Evolutionary conservation across 108 stramenopile genomes (phyloP), one percentile per base, ranked within the genome.

Genomic region (Mayamaea pseudoterrestris): DNA sequence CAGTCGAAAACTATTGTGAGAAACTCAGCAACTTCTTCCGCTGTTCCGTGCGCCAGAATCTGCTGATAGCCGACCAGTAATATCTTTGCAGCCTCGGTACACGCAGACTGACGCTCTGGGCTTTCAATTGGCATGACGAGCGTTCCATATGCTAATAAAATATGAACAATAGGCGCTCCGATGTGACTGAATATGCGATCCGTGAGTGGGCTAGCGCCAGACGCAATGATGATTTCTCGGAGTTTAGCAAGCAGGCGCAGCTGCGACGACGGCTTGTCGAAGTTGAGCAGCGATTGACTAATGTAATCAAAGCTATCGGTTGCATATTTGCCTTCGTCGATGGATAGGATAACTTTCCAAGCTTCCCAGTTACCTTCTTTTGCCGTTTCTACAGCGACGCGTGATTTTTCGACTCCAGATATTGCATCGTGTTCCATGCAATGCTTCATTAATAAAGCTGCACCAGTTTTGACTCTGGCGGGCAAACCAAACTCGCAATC

Each of bases 61-160:
- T 78, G 71, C 44, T 85, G 89, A 36, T 71, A 74, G 27, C 76
- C 71, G 25, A 77, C 51, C 56, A 90, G 61, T 25, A 66, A 57
- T 24, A 85, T 50, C 62, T 83, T 83, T 48, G 82, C 68, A 7
- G 65, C 57, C 40, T 78, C 78, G 6, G 54, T 78, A 80, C 17
- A 75, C 60, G 6, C 39, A 36, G 9, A 24, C 6, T 42, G 49
- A 4, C 49, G 49, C 4, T 8, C 14, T 5, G 6, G 41, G 5
- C 34, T 4, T 5, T 53, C 30, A n/a, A 20, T 57, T 31, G 41
- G 4, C 20, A 41, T 8, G n/a, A 51, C 44, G 20, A 69, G 32
- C n/a, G 65, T 61, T 11, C 76, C 69, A 50, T 79, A 72, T 18
- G 58, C 61, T 42, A 68, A 65, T 7, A 89, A 77, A 14, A 81